Evolutionary conservation across 768 basidiomycete species (phyloP).

Genomic region (Termitomyces sp.): DNA sequence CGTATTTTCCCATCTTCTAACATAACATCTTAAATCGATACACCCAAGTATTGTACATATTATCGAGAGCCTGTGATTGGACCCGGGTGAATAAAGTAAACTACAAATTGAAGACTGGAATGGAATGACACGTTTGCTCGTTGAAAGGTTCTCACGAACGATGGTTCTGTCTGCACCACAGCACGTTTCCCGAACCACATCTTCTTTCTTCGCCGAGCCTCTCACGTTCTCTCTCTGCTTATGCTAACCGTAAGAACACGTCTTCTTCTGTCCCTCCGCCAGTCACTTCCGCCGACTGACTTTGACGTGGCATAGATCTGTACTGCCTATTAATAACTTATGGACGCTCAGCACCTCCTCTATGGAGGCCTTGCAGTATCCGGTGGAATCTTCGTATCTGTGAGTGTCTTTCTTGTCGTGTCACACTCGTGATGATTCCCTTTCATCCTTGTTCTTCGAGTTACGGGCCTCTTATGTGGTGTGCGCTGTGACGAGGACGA

Average conservation of each 20-base stretch:
- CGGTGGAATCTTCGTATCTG: constrained; percentile 31
- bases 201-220: constrained; percentile 11
- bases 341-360: constrained; percentile 32
- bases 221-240: constrained; percentile 3
- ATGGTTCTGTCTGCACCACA: constrained; percentile 5
- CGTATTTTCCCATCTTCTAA: constrained; percentile 5
- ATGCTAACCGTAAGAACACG: constrained; percentile 17
- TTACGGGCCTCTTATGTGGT: constrained; percentile 47
- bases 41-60: constrained; percentile 9
- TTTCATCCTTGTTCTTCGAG: constrained; percentile 97
- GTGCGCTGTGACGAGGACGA: constrained; percentile 71
- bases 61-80: constrained; percentile 8
- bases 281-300: background rate
- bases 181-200: constrained; percentile 8
- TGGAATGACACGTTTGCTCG: constrained; percentile 9
- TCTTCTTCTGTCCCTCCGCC: background rate
- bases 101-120: background rate
- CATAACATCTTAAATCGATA: constrained; percentile 3
- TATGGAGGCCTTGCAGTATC: constrained; percentile 35
- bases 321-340: constrained; percentile 16
- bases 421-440: constrained; percentile 49
- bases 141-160: constrained; percentile 18
- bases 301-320: constrained; percentile 11
- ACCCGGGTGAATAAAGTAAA: background rate
- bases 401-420: constrained; percentile 29